phyloP scores from a whole-genome alignment of 108 stramenopile species.

The Cyclotella kingstonii region DNA sequence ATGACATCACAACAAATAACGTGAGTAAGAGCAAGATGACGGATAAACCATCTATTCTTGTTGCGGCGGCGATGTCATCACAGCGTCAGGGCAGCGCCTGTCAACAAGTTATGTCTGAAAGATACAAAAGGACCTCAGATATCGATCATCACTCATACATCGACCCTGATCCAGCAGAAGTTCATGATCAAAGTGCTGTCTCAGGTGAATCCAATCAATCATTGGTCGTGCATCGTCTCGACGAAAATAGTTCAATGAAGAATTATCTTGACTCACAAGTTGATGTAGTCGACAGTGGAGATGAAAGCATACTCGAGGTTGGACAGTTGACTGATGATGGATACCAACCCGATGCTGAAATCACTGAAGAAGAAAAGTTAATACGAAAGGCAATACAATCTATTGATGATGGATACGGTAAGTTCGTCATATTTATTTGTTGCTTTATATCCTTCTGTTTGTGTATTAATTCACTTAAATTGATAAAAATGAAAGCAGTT shows the following conservation, averaged over 20 bases:
- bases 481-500: not conserved
- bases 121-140: conserved; percentile 2
- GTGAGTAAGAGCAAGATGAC: not conserved
- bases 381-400: not conserved
- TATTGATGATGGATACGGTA: conserved; percentile 38
- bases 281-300: conserved; percentile 24
- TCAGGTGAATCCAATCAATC: conserved; percentile 7
- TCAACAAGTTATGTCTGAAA: conserved; percentile 3
- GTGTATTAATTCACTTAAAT: not conserved
- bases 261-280: conserved; percentile 7
- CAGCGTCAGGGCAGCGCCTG: conserved; percentile 29
- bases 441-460: no score
- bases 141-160: conserved; percentile 22
- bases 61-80: conserved; percentile 45
- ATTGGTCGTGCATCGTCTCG: conserved; percentile 19
- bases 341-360: conserved; percentile 39
- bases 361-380: conserved; percentile 24
- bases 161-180: conserved; percentile 20
- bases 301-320: conserved; percentile 17
- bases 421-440: no score
- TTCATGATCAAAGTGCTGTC: conserved; percentile 7
- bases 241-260: not conserved
- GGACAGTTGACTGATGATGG: conserved; percentile 36
- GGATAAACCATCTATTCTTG: conserved; percentile 41
- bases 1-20: not conserved